phyloP scores from a whole-genome alignment of 306 rosid genomes.

The Leucaena leucocephala region DNA sequence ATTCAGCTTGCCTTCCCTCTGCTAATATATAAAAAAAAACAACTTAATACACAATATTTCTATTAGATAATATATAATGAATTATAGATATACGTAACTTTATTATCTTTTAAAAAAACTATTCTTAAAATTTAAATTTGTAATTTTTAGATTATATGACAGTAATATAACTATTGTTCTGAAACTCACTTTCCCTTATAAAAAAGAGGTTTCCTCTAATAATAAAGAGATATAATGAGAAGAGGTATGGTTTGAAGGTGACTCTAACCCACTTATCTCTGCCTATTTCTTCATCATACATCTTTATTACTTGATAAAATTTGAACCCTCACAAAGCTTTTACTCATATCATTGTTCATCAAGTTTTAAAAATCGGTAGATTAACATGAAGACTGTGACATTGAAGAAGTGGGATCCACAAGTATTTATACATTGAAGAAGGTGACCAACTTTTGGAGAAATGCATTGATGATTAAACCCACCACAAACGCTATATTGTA shows the following conservation, averaged over 20 bases:
- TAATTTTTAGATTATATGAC: no score
- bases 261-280: neutral
- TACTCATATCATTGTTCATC: neutral
- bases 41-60: no score
- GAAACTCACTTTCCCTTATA: no score
- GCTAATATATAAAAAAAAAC: neutral
- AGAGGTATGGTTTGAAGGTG: neutral
- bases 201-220: neutral
- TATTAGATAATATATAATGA: no score
- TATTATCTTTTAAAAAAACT: no score
- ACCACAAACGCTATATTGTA: slow-evolving; percentile 31
- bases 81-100: no score
- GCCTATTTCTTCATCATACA: neutral
- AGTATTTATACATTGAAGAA: slow-evolving; percentile 32
- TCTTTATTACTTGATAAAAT: neutral
- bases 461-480: slow-evolving; percentile 59
- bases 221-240: neutral
- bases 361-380: neutral
- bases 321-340: neutral
- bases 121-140: no score
- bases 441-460: slow-evolving; percentile 39
- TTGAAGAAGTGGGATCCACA: slow-evolving; percentile 41
- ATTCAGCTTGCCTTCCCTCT: neutral
- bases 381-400: neutral
- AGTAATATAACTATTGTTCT: no score